These are phyloP conservation scores for Chenopodium album DNA, from an alignment of 148 eudicot species.

Conservation along the genomic window DNA sequence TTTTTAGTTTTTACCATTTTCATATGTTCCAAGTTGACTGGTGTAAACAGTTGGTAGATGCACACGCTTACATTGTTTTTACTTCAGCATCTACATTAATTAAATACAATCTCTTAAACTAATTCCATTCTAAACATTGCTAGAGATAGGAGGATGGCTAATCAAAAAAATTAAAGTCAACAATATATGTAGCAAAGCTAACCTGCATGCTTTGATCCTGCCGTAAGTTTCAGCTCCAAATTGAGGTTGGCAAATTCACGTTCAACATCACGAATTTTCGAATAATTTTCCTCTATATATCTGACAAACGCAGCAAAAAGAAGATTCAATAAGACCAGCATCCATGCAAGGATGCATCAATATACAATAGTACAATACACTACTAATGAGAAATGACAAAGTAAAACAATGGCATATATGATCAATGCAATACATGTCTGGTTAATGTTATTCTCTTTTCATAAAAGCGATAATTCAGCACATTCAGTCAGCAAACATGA, in stretches of 20 bases:
- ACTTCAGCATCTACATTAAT: background rate
- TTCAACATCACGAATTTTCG: conserved; percentile 95
- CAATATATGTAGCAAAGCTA: conserved; percentile 3
- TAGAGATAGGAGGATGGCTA: background rate
- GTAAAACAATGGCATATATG: background rate
- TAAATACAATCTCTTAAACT: background rate
- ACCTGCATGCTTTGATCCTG: conserved; percentile 99
- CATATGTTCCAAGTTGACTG: background rate
- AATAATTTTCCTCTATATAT: conserved; percentile 87
- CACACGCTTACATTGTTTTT: background rate
- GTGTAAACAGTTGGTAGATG: background rate
- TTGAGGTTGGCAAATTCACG: conserved; percentile 76
- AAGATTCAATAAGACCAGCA: background rate
- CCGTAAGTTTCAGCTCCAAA: conserved; percentile 89
- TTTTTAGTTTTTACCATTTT: background rate
- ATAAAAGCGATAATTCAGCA: background rate
- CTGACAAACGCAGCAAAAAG: conserved; percentile 34
- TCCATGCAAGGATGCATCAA: no score
- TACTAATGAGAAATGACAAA: background rate
- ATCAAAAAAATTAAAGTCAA: background rate
- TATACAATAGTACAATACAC: no score
- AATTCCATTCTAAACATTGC: background rate
- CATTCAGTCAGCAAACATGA: background rate
- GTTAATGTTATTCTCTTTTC: background rate
- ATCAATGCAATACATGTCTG: background rate